Evolutionary conservation across 2,329 filamentous ascomycete genomes (phyloP), one percentile per base, ranked within the genome.

Genomic region (Helminthosporium solani): DNA sequence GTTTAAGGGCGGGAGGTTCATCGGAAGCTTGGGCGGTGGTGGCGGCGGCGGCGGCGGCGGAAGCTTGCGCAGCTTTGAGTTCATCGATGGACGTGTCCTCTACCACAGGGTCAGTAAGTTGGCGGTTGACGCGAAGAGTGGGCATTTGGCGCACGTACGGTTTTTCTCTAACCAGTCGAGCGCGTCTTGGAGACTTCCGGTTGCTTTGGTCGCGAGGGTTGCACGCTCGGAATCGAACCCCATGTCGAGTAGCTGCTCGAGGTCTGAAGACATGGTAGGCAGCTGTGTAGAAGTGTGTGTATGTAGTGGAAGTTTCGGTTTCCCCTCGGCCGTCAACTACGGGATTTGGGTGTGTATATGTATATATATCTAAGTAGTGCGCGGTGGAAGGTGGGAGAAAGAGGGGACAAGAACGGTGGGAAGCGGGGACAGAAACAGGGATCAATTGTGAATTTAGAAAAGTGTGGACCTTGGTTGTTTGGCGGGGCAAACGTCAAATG

Each of bases 101-200:
- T 31, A 12, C 28, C 4, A 12, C 12, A 31, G 28, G 12, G 28
- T 31, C 14, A 31, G 28, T n/a, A 31, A 12, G 25, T n/a, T n/a
- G n/a, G n/a, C n/a, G n/a, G n/a, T n/a, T n/a, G n/a, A n/a, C n/a
- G 25, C 25, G 7, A 7, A 27, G 12, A 7, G 25, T 27, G 25
- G 25, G 12, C 7, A 7, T 7, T 27, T 12, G 7, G 25, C 7
- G 25, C 14, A 31, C 28, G 28, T 31, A 31, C 28, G 85, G 67
- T 95, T 95, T 60, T 87, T 82, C 67, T 95, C 91, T 1, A 99
- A 81, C 94, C 94, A 99, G 74, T 96, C 88, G 47, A 99, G 81
- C 42, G 94, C 94, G 57, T 85, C 87, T 67, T 94, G 86, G 37
- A 96, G 74, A 47, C 87, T 87, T 52, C 90, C 90, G 11, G 84